A percentile compares a stretch with the other conserved stretches of the same genome.
These are phyloP conservation scores for Wallacemonas rigidus DNA, from an alignment of 208 protist species.

Conservation along the genomic window DNA sequence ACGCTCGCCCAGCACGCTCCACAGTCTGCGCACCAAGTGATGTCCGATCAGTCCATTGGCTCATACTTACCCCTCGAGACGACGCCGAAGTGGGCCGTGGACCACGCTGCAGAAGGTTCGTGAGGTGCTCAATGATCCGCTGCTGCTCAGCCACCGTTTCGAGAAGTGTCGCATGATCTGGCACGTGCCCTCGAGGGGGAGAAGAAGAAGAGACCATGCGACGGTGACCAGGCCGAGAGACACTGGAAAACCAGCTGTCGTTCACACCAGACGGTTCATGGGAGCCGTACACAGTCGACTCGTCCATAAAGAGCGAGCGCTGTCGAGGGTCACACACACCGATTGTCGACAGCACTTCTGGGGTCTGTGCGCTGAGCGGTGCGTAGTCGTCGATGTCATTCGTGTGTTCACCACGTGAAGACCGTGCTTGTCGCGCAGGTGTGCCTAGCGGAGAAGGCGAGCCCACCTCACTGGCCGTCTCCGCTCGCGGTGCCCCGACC, in stretches of 20 bases:
- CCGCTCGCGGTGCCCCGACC: not conserved
- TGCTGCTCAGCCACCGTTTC: conserved; percentile 45
- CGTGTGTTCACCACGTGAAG: too few species aligned
- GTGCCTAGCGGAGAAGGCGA: not conserved
- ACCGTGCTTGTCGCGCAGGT: too few species aligned
- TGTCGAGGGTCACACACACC: not conserved
- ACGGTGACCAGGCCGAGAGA: conserved; percentile 16
- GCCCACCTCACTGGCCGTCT: not conserved
- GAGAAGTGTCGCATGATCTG: conserved; percentile 29
- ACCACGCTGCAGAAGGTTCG: conserved; percentile 23
- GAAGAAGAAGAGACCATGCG: not conserved
- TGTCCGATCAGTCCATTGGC: not conserved
- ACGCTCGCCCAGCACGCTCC: not conserved
- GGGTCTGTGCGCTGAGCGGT: not conserved
- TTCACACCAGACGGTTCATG: conserved; percentile 10
- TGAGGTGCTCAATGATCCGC: conserved; percentile 38
- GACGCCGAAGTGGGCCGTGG: not conserved
- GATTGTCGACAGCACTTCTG: not conserved
- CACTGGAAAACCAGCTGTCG: conserved; percentile 44
- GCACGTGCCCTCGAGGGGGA: not conserved
- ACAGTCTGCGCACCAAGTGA: conserved; percentile 6
- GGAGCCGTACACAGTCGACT: conserved; percentile 11
- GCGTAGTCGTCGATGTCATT: too few species aligned
- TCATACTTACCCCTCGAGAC: not conserved
- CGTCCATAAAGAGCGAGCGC: not conserved